These are phyloP conservation scores for Linnemannia exigua DNA, from an alignment of 192 early-diverging fungal species.

Conservation along the genomic window DNA sequence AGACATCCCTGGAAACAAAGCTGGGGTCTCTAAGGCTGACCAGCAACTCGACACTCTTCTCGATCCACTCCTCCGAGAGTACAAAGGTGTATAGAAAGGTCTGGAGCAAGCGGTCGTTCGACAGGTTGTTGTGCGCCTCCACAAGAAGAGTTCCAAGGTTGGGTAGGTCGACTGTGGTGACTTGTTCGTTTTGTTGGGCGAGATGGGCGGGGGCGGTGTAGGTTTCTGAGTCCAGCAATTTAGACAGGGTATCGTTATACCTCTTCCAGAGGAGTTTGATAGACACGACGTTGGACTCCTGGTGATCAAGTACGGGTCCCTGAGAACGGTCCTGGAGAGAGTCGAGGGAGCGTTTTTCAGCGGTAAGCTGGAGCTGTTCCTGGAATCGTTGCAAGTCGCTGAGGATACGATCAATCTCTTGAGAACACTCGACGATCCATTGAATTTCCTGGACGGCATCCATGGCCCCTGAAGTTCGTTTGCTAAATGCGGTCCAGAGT, in stretches of 20 bases:
- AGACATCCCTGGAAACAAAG: conserved; percentile 47
- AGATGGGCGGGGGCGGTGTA: conserved; percentile 36
- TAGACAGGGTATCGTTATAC: conserved; percentile 17
- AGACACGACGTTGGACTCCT: conserved; percentile 36
- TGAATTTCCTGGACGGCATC: conserved; percentile 35
- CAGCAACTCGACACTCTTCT: conserved; percentile 37
- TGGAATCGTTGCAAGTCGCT: conserved; percentile 40
- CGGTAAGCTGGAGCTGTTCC: conserved; percentile 30
- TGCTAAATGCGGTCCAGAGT: conserved; percentile 11
- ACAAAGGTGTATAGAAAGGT: conserved; percentile 22
- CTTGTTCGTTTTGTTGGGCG: conserved; percentile 1
- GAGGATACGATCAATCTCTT: conserved; percentile 42
- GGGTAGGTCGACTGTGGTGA: conserved; percentile 15
- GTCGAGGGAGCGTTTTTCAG: conserved; percentile 42
- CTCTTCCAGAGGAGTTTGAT: conserved; percentile 25
- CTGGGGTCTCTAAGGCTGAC: conserved; percentile 16
- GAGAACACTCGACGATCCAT: conserved; percentile 51
- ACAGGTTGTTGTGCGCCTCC: conserved; percentile 17
- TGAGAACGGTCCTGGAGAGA: conserved; percentile 29
- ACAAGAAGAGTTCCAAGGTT: conserved; percentile 10
- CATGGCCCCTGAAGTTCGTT: conserved; percentile 27
- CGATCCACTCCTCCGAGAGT: conserved; percentile 20
- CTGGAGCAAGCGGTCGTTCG: conserved; percentile 37
- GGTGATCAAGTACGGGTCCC: conserved; percentile 23
- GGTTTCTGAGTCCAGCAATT: conserved; percentile 22